Evolutionary conservation across 495 filamentous ascomycete species (phyloP).

Genomic region (Neurospora pannonica): DNA sequence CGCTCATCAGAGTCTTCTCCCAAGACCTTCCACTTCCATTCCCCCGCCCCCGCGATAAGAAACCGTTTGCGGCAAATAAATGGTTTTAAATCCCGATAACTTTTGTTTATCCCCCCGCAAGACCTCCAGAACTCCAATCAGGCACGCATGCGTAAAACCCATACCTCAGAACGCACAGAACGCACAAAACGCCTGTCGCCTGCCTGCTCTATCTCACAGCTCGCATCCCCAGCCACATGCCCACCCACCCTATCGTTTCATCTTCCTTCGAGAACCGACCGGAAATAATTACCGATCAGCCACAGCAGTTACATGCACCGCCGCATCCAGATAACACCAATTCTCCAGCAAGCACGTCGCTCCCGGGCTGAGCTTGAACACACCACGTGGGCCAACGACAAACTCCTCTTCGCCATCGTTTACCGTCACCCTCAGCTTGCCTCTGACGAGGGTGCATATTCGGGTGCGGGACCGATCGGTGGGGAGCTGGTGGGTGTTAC

Average conservation of each 20-base stretch:
- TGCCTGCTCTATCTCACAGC: background rate
- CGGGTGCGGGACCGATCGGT: constrained; percentile 7
- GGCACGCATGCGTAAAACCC: background rate
- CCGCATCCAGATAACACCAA: constrained; percentile 18
- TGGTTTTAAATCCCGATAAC: background rate
- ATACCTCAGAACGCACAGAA: background rate
- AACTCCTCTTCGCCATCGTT: constrained; percentile 15
- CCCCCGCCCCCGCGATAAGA: background rate
- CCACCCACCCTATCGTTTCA: background rate
- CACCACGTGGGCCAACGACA: constrained; percentile 15
- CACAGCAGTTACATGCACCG: constrained; percentile 17
- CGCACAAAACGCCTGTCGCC: background rate
- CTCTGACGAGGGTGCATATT: constrained; percentile 16
- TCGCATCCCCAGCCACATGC: background rate
- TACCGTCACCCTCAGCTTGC: constrained; percentile 21
- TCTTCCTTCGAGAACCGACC: background rate
- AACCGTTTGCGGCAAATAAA: background rate
- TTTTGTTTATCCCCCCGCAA: background rate
- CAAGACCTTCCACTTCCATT: background rate
- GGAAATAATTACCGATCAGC: background rate
- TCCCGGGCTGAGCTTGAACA: constrained; percentile 16
- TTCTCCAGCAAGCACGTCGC: constrained; percentile 16
- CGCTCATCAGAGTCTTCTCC: background rate
- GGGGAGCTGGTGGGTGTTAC: constrained; percentile 9
- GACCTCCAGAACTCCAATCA: background rate